Evolutionary conservation across 2,329 filamentous ascomycete species (phyloP).

Genomic region (Amauroascus niger): DNA sequence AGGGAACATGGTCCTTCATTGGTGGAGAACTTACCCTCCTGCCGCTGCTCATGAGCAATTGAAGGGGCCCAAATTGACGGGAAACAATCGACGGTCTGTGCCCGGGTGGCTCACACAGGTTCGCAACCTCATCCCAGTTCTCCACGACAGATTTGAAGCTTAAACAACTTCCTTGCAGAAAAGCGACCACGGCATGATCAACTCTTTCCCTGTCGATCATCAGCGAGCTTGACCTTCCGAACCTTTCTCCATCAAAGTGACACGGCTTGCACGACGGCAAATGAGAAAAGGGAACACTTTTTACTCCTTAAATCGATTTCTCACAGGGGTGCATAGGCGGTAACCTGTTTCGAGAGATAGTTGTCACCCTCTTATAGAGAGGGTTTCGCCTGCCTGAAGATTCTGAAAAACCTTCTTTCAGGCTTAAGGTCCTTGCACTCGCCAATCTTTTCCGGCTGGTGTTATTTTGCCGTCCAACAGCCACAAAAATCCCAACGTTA

Average conservation of each 20-base stretch:
- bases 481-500: conserved; percentile 5
- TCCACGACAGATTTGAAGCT: conserved; percentile 9
- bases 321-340: neutral
- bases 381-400: neutral
- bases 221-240: conserved; percentile 1
- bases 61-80: conserved; percentile 8
- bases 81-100: conserved; percentile 11
- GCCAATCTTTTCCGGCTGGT: neutral
- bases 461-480: neutral
- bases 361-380: neutral
- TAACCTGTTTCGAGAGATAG: neutral
- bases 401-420: neutral
- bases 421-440: neutral
- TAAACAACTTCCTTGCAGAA: conserved; percentile 6
- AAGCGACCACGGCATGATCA: conserved; percentile 5
- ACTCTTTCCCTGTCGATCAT: conserved; percentile 11
- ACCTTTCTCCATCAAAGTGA: neutral
- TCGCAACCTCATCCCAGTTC: conserved; percentile 4
- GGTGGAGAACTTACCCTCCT: conserved; percentile 5
- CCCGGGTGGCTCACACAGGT: neutral
- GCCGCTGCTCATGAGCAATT: neutral
- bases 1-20: conserved; percentile 1
- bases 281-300: neutral
- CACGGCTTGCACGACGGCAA: neutral
- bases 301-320: neutral